A percentile compares a stretch with the other conserved stretches of the same genome.
Evolutionary conservation across 192 early-diverging fungal species (phyloP).

Genomic region (Backusella morwellensis): DNA sequence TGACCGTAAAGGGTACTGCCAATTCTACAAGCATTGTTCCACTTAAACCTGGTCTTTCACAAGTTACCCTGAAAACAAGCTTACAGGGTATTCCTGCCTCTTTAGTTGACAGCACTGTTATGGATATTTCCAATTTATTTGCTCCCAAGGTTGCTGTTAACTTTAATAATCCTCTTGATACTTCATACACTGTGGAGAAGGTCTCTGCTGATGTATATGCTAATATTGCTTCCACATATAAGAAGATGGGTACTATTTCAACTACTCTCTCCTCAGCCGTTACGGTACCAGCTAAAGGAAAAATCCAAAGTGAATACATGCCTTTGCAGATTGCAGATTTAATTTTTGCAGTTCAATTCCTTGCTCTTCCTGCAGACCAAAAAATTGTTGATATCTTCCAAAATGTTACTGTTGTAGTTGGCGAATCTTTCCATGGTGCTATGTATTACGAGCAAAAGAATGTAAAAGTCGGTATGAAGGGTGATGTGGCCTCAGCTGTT

Average conservation of each 20-base stretch:
- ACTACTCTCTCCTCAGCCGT: not conserved
- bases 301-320: not conserved
- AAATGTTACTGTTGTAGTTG: constrained; percentile 25
- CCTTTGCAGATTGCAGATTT: constrained; percentile 6
- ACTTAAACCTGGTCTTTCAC: constrained; percentile 41
- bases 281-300: constrained; percentile 18
- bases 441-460: constrained; percentile 23
- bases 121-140: not conserved
- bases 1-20: constrained; percentile 38
- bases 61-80: constrained; percentile 33
- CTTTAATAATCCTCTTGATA: constrained; percentile 27
- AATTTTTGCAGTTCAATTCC: not conserved
- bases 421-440: constrained; percentile 8
- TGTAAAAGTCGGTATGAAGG: not conserved
- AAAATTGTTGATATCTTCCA: constrained; percentile 16
- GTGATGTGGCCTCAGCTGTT: not conserved
- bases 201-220: constrained; percentile 12
- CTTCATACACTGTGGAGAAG: constrained; percentile 10
- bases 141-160: constrained; percentile 10
- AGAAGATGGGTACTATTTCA: constrained; percentile 10
- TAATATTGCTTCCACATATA: not conserved
- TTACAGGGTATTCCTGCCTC: constrained; percentile 45
- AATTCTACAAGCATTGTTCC: constrained; percentile 42
- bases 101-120: constrained; percentile 30
- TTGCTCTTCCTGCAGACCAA: not conserved